Conservation (phyloP, 495 filamentous ascomycete genomes). For the Aspergillus biplanus region DNA sequence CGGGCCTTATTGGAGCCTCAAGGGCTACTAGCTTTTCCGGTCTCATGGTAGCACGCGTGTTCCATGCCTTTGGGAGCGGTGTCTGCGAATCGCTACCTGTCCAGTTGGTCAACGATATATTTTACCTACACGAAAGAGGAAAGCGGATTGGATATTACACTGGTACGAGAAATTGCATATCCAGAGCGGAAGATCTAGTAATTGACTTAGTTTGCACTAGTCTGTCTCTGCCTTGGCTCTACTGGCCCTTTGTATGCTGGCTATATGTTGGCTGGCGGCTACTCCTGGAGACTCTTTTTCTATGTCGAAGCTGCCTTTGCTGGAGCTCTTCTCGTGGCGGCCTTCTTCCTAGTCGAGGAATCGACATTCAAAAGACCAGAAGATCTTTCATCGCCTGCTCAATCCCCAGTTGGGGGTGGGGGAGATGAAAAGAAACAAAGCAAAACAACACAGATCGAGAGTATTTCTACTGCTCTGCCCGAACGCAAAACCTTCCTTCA, state of each 20-base stretch:
- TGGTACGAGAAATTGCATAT: conserved; percentile 27
- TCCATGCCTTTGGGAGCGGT: conserved; percentile 60
- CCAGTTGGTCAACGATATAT: conserved; percentile 68
- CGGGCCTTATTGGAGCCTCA: conserved; percentile 60
- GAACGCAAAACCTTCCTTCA: conserved; percentile 43
- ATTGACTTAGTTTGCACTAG: conserved; percentile 28
- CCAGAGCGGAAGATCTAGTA: too few species aligned
- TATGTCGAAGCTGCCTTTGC: conserved; percentile 67
- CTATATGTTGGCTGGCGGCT: conserved; percentile 65
- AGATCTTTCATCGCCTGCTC: conserved; percentile 4
- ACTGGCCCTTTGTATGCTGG: conserved; percentile 63
- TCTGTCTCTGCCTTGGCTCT: conserved; percentile 62
- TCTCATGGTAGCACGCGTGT: conserved; percentile 58
- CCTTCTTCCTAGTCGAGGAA: conserved; percentile 66
- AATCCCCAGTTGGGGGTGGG: not conserved
- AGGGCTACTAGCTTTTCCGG: conserved; percentile 52
- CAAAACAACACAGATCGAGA: not conserved
- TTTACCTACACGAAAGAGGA: conserved; percentile 65
- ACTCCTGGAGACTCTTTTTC: conserved; percentile 67
- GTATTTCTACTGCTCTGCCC: not conserved
- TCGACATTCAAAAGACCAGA: conserved; percentile 55
- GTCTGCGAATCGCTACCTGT: conserved; percentile 67
- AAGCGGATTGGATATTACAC: conserved; percentile 63
- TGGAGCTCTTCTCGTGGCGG: conserved; percentile 54
- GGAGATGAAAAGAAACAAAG: conserved; percentile 14